Conservation (phyloP, 2,329 filamentous ascomycete genomes). For the Chrysoporthe cubensis region DNA sequence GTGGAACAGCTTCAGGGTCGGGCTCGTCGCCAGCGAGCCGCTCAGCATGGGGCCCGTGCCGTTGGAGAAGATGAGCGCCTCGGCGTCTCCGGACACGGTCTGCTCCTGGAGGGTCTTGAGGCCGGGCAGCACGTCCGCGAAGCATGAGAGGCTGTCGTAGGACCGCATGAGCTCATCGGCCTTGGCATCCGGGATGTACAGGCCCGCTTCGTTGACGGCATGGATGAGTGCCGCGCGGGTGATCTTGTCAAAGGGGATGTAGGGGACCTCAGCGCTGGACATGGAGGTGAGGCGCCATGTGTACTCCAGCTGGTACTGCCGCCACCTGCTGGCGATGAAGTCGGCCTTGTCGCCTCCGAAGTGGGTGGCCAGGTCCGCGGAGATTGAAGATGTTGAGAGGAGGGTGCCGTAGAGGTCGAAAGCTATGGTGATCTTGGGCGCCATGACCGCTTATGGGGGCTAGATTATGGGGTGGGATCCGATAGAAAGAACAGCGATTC, state of each 20-base stretch:
- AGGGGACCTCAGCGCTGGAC: constrained; percentile 48
- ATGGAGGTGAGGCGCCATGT: constrained; percentile 78
- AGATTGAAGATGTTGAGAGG: constrained; percentile 72
- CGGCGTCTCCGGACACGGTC: constrained; percentile 47
- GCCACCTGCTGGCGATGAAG: constrained; percentile 63
- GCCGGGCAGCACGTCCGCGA: constrained; percentile 65
- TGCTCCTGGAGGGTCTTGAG: constrained; percentile 63
- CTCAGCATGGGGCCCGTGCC: constrained; percentile 54
- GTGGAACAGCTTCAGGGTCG: constrained; percentile 50
- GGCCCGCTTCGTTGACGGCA: constrained; percentile 45
- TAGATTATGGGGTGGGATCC: background rate
- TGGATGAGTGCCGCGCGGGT: constrained; percentile 12
- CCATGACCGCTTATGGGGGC: background rate
- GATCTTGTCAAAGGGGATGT: constrained; percentile 34
- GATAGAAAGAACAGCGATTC: background rate
- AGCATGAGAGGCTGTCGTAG: constrained; percentile 55
- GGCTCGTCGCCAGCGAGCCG: constrained; percentile 61
- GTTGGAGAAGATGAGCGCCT: constrained; percentile 62
- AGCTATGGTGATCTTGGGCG: constrained; percentile 54
- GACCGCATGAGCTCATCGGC: constrained; percentile 22
- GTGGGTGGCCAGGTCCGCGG: constrained; percentile 57
- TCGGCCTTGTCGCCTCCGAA: constrained; percentile 59
- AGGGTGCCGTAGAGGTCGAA: constrained; percentile 80
- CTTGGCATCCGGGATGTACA: constrained; percentile 30
- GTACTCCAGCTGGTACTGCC: constrained; percentile 75